Evolutionary conservation across 129 eudicot species (phyloP), one percentile per base, ranked within the genome.

Genomic region (Apium graveolens): DNA sequence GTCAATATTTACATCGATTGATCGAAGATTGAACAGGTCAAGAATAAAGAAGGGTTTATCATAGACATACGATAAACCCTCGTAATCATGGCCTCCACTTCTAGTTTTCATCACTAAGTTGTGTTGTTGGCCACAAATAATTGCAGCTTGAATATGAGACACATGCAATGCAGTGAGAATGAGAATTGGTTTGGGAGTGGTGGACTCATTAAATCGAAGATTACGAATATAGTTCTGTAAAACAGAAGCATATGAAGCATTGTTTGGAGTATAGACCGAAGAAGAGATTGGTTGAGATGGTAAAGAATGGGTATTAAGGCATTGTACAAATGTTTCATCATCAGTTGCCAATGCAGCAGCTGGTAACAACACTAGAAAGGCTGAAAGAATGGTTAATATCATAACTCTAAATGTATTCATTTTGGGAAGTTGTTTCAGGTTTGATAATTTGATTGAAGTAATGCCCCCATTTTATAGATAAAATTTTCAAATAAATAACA

Each of bases 1-100:
- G 16, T 72, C 55, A 12, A 72, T 72, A 42, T 42, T 42, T 11
- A 72, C 76, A 2, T 72, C 7, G 11, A 72, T 72, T 24, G 32
- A 20, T 17, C 79, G 45, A 51, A 76, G 79, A 76, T 76, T 76
- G 48, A 76, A 76, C 48, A 76, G 18, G 48, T 76, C 79, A 4
- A 76, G 70, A 11, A 76, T 34, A 3, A 76, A 48, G 45, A 77
- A 77, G 1, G 80, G 80, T 24, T 34, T 24, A 9, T 77, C 80
- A 4, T 41, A 77, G 7, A 77, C 72, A 32, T 77, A 77, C 11
- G 80, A 77, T 9, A 57, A 2, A 0, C 80, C 80, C 38, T 77
- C 72, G 20, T 34, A 77, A 43, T 83, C 90, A 11, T 86, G 90
- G 35, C 90, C 90, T 5, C 90, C 90, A n/a, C 90, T 86, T 76